phyloP scores from a whole-genome alignment of 2,329 filamentous ascomycete species.

The Pseudonectria foliicola region DNA sequence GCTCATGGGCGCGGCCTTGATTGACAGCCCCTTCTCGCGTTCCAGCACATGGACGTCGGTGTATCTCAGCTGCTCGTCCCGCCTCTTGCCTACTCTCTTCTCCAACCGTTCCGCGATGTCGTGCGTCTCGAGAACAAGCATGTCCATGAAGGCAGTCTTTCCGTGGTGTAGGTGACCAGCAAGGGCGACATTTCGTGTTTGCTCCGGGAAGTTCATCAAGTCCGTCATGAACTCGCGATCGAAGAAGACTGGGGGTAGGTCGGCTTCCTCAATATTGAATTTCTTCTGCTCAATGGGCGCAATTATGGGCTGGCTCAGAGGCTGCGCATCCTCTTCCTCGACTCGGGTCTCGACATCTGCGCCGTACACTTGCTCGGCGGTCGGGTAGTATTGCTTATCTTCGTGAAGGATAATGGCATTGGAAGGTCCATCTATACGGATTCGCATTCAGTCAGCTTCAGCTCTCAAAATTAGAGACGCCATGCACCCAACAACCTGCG shows the following conservation, averaged over 20 bases:
- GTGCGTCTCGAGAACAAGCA: slow-evolving; percentile 93
- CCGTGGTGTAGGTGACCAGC: slow-evolving; percentile 94
- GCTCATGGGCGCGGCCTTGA: slow-evolving; percentile 93
- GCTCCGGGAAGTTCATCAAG: slow-evolving; percentile 90
- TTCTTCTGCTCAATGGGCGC: slow-evolving; percentile 91
- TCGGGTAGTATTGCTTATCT: slow-evolving; percentile 99
- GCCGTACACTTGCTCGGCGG: slow-evolving; percentile 93
- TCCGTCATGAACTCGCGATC: slow-evolving; percentile 90
- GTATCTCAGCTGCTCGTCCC: slow-evolving; percentile 87
- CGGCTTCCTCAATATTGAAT: slow-evolving; percentile 86
- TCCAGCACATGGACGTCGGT: slow-evolving; percentile 89
- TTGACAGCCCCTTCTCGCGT: slow-evolving; percentile 79
- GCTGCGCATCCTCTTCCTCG: slow-evolving; percentile 94
- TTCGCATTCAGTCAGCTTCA: slow-evolving; percentile 18
- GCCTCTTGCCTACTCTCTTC: slow-evolving; percentile 70
- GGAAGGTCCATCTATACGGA: slow-evolving; percentile 63
- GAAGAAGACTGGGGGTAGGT: slow-evolving; percentile 82
- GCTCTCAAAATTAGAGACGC: slow-evolving; percentile 2
- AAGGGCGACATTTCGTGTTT: slow-evolving; percentile 86
- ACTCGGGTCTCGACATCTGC: slow-evolving; percentile 91
- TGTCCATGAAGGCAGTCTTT: slow-evolving; percentile 97
- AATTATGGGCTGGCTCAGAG: slow-evolving; percentile 86
- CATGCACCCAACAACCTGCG: background rate
- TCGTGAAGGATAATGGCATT: slow-evolving; percentile 98
- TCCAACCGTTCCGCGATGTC: slow-evolving; percentile 74